A percentile compares a stretch with the other conserved stretches of the same genome.
phyloP scores from a whole-genome alignment of 2,329 filamentous ascomycete genomes.

The Dactylonectria estremocensis region DNA sequence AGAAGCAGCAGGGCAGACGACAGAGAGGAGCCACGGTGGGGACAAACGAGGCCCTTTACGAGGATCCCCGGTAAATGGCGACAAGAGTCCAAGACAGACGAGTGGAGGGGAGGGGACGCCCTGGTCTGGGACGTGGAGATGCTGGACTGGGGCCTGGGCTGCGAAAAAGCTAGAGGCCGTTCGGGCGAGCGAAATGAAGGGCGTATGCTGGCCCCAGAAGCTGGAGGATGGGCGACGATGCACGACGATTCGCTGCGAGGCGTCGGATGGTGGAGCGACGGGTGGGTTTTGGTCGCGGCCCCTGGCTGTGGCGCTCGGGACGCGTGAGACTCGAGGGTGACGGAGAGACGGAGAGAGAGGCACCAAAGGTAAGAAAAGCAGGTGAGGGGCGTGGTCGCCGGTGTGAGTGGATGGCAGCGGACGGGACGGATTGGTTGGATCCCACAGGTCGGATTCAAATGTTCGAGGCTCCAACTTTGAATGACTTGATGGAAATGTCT shows the following conservation, averaged over 20 bases:
- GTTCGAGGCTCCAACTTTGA: not conserved
- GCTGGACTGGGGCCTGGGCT: conserved; percentile 12
- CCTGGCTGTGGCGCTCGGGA: conserved; percentile 35
- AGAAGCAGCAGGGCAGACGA: not conserved
- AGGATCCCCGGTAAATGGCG: not conserved
- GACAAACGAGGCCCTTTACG: not conserved
- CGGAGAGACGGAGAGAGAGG: not conserved
- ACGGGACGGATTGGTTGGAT: not conserved
- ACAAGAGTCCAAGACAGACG: too few relatives aligned
- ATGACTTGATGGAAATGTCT: conserved; percentile 8
- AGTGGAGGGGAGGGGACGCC: too few relatives aligned
- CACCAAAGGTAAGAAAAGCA: not conserved
- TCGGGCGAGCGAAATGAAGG: conserved; percentile 46
- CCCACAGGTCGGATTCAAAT: not conserved
- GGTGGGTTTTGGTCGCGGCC: conserved; percentile 27
- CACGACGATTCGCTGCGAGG: conserved; percentile 24
- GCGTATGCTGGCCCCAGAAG: conserved; percentile 31
- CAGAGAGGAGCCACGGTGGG: not conserved
- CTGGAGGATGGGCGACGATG: conserved; percentile 20
- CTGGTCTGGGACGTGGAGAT: too few relatives aligned
- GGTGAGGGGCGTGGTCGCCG: conserved; percentile 2
- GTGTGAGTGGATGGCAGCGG: conserved; percentile 17
- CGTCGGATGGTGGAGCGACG: conserved; percentile 11
- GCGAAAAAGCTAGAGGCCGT: conserved; percentile 25
- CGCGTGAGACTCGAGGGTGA: not conserved